Percentiles rank a stretch among this genome's conserved stretches.
phyloP scores from a whole-genome alignment of 345 rosid genomes.

The Bretschneidera sinensis region DNA sequence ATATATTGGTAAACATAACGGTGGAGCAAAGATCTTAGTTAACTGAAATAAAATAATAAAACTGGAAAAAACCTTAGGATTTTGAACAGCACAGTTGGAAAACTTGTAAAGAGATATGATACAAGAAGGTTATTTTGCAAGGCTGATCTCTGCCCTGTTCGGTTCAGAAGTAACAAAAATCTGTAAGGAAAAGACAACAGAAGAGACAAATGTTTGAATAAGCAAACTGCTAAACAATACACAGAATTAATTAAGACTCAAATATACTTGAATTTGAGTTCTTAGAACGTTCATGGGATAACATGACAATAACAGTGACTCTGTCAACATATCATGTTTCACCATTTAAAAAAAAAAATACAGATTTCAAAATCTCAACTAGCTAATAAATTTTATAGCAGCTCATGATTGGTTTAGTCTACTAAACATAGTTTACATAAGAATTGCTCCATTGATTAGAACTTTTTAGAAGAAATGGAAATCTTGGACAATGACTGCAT shows the following conservation, averaged over 20 bases:
- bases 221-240: neutral
- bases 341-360: no score
- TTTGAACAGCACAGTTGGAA: constrained; percentile 38
- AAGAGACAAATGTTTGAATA: neutral
- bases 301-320: no score
- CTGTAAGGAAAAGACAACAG: constrained; percentile 17
- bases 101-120: constrained; percentile 33
- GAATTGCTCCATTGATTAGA: no score
- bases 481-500: no score
- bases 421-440: no score
- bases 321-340: no score
- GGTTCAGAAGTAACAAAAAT: constrained; percentile 42
- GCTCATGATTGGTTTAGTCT: no score
- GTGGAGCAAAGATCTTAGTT: neutral
- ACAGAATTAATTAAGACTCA: neutral
- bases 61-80: constrained; percentile 33
- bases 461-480: no score
- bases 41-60: neutral
- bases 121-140: constrained; percentile 37
- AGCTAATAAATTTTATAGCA: no score
- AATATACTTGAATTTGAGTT: no score
- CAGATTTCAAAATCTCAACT: no score
- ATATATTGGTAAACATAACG: neutral
- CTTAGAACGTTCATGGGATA: no score
- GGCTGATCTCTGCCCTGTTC: constrained; percentile 31